Conservation (phyloP, 306 rosid species). For the Cucurbita argyrosperma region DNA sequence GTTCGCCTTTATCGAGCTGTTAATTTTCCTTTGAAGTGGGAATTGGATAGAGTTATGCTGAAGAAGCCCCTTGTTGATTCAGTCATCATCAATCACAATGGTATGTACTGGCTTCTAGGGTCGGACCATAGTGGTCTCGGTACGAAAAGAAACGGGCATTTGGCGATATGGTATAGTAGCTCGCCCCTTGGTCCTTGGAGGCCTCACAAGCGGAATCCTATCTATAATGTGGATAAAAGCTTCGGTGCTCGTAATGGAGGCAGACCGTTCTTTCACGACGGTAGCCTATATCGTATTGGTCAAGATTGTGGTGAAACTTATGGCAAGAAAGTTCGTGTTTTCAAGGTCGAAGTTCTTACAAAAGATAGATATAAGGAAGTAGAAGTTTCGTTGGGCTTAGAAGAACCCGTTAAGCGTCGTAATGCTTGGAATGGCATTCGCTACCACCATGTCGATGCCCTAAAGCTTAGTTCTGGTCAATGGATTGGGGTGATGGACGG, state of each 20-base stretch:
- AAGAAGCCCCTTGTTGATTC: constrained; percentile 84
- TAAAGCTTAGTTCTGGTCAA: constrained; percentile 58
- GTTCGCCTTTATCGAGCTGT: constrained; percentile 78
- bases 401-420: constrained; percentile 59
- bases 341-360: constrained; percentile 73
- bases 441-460: constrained; percentile 86
- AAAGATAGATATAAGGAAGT: constrained; percentile 53
- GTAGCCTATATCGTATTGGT: constrained; percentile 72
- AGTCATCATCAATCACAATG: constrained; percentile 37
- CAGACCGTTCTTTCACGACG: constrained; percentile 67
- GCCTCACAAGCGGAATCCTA: constrained; percentile 75
- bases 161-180: constrained; percentile 80
- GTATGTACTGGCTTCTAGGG: constrained; percentile 83
- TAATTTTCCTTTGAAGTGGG: constrained; percentile 77
- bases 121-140: constrained; percentile 90
- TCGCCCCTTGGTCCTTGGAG: constrained; percentile 94
- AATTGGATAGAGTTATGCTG: constrained; percentile 53
- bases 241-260: constrained; percentile 96
- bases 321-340: constrained; percentile 55
- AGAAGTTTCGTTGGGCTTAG: constrained; percentile 59
- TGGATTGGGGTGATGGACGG: constrained; percentile 98
- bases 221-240: constrained; percentile 62
- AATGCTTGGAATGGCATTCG: constrained; percentile 97
- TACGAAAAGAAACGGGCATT: constrained; percentile 65
- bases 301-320: constrained; percentile 96